Percentiles rank a stretch among this genome's conserved stretches.
These are phyloP conservation scores for Ogataea methanolica DNA, from an alignment of 805 yeast genomes.

Conservation along the genomic window DNA sequence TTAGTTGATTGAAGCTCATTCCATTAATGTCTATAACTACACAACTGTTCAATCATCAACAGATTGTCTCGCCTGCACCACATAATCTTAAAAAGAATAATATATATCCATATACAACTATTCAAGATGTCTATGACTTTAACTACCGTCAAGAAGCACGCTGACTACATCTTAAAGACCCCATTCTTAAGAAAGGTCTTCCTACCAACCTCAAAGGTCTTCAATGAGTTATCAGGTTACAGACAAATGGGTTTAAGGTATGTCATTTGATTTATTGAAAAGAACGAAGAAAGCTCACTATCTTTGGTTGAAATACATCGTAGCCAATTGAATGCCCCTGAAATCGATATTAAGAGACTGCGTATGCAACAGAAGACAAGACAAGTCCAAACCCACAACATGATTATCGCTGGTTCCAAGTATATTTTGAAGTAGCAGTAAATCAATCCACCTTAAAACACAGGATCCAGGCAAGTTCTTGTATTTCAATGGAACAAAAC, in stretches of 20 bases:
- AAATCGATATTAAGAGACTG: not conserved
- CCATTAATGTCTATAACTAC: too few relatives aligned
- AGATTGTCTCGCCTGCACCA: not conserved
- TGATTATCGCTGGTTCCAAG: too few relatives aligned
- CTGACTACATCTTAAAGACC: slow-evolving; percentile 75
- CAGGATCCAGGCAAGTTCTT: too few relatives aligned
- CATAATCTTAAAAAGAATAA: not conserved
- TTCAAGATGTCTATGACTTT: slow-evolving; percentile 35
- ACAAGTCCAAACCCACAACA: too few relatives aligned
- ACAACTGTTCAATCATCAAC: not conserved
- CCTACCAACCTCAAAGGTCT: slow-evolving; percentile 75
- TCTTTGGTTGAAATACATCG: not conserved
- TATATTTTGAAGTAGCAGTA: too few relatives aligned
- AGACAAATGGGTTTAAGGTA: slow-evolving; percentile 84
- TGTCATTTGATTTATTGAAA: slow-evolving; percentile 4
- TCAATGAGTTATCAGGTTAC: slow-evolving; percentile 79
- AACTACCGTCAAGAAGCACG: slow-evolving; percentile 66
- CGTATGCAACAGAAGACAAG: too few relatives aligned
- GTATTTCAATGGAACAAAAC: too few relatives aligned
- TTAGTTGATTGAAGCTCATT: too few relatives aligned
- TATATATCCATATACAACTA: slow-evolving; percentile 29
- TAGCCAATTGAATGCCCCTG: not conserved
- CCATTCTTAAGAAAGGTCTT: slow-evolving; percentile 74
- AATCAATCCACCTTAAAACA: too few relatives aligned
- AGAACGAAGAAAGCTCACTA: not conserved